phyloP scores from a whole-genome alignment of 129 eudicot genomes.

The Helianthus annuus region DNA sequence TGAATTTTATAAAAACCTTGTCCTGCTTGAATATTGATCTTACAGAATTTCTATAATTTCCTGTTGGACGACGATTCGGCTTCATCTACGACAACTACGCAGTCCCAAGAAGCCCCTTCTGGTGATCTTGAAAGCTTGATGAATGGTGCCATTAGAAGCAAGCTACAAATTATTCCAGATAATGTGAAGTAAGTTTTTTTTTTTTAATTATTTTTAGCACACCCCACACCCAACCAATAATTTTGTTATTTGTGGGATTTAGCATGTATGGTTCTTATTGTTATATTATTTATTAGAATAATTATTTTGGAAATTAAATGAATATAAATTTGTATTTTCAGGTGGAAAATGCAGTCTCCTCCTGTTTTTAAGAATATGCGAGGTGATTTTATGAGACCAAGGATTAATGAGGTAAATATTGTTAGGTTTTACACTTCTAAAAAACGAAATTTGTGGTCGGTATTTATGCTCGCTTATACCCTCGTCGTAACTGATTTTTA shows the following conservation, averaged over 20 bases:
- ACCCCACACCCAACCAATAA: too few species aligned
- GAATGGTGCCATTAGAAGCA: conserved; percentile 65
- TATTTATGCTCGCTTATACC: too few species aligned
- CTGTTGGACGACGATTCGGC: conserved; percentile 62
- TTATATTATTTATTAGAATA: too few species aligned
- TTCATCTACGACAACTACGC: conserved; percentile 37
- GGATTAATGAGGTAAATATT: conserved; percentile 56
- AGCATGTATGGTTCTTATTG: too few species aligned
- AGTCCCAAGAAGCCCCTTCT: conserved; percentile 27
- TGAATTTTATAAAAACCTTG: neutral
- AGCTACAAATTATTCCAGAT: conserved; percentile 60
- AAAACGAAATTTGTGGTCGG: too few species aligned
- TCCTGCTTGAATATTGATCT: neutral
- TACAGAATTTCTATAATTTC: conserved; percentile 81
- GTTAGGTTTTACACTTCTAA: neutral
- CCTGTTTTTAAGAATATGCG: conserved; percentile 47
- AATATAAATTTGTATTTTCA: conserved; percentile 22
- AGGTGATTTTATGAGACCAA: conserved; percentile 82
- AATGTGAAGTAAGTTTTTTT: conserved; percentile 49
- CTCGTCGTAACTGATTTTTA: too few species aligned
- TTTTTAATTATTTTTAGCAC: too few species aligned
- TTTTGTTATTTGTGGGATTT: too few species aligned
- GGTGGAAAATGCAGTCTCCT: conserved; percentile 73
- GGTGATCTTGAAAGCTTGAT: conserved; percentile 54
- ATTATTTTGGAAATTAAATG: neutral